Evolutionary conservation across 2,329 filamentous ascomycete genomes (phyloP), one percentile per base, ranked within the genome.

Genomic region (Colletotrichum tropicicola): DNA sequence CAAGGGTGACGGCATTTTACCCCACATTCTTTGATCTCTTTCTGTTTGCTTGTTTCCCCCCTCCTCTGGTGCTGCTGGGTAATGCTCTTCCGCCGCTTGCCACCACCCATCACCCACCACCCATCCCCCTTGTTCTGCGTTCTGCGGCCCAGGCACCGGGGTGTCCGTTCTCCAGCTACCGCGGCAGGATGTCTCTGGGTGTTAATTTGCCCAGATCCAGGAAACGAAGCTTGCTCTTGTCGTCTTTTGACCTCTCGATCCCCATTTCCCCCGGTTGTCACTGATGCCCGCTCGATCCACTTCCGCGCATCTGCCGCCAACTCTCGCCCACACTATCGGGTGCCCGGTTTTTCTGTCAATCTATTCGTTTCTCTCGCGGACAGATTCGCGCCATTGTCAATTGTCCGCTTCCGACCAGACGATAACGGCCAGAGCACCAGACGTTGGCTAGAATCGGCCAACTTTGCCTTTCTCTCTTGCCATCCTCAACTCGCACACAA

Each of bases 231-330:
- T 61, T 59, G 25, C 13, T 32, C 13, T 19, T 17, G 4, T 52
- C 25, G 27, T 47, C 41, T 47, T 44, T 56, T 57, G 27, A 53
- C 25, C 52, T 53, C n/a, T 41, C 25, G 25, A 39, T 49, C 25
- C 25, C 48, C 48, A 30, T 41, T 37, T 52, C 43, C 30, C 28
- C 23, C 37, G 17, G 32, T 32, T 19, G 8, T 23, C 25, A 35
- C 43, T 47, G 30, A 61, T 49, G 49, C 51, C 49, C 47, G 44
- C 48, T 48, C 39, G 41, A 63, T 59, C 53, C 53, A 59, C 59
- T 44, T 17, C 30, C 35, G 39, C 30, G 52, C 51, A 45, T 55
- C 49, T 57, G 35, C 35, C 27, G 41, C 23, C 52, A 49, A 49
- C 53, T 53, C 27, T 59, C 25, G 59, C 48, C 49, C 30, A 55